phyloP scores from a whole-genome alignment of 805 yeast genomes.

The Grigorovia yakushimaensis region DNA sequence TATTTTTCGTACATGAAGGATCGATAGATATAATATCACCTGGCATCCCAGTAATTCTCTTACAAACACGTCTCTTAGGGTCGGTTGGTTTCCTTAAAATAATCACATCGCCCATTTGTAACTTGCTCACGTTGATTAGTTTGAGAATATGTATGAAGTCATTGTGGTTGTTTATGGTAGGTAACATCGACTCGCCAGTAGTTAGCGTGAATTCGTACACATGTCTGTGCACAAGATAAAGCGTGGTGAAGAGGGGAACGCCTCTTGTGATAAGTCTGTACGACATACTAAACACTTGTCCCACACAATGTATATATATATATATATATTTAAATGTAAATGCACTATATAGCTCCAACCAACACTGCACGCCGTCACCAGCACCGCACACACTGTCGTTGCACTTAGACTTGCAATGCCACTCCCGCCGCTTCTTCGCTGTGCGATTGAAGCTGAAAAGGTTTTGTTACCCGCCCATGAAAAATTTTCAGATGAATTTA shows the following conservation, averaged over 20 bases:
- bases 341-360: no score
- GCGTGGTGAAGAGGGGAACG: background rate
- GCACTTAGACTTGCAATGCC: no score
- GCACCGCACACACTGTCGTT: no score
- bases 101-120: slow-evolving; percentile 75
- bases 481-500: background rate
- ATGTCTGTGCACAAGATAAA: slow-evolving; percentile 43
- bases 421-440: no score
- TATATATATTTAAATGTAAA: no score
- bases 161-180: slow-evolving; percentile 63
- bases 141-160: slow-evolving; percentile 78
- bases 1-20: slow-evolving; percentile 41
- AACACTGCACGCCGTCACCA: no score
- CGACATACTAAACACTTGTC: background rate
- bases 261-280: background rate
- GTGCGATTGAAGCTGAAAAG: no score
- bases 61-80: slow-evolving; percentile 78
- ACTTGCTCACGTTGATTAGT: slow-evolving; percentile 47
- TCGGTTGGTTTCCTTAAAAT: slow-evolving; percentile 87
- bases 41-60: slow-evolving; percentile 91
- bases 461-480: background rate
- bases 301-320: background rate
- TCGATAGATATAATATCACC: slow-evolving; percentile 80
- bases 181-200: slow-evolving; percentile 91
- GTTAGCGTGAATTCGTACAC: slow-evolving; percentile 73